Evolutionary conservation across 768 basidiomycete genomes (phyloP).

Genomic region (Leccinum arenicola): DNA sequence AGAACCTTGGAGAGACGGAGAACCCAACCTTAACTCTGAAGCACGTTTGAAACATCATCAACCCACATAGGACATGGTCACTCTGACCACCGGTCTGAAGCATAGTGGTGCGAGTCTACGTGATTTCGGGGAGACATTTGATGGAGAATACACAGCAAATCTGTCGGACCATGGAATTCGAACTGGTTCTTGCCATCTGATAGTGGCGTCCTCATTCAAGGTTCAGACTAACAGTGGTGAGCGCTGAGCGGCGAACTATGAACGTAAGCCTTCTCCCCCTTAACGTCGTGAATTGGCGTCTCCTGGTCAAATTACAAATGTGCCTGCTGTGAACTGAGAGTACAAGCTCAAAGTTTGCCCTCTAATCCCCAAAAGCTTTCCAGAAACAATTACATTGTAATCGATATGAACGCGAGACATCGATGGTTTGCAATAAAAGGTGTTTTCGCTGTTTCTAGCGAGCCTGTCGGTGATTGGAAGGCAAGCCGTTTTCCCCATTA

Average conservation of each 20-base stretch:
- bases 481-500: slow-evolving; percentile 6
- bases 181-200: slow-evolving; percentile 1
- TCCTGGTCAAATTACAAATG: slow-evolving; percentile 5
- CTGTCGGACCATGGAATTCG: neutral
- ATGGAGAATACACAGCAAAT: neutral
- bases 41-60: neutral
- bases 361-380: slow-evolving; percentile 13
- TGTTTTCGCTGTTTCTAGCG: neutral
- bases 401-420: slow-evolving; percentile 32
- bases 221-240: slow-evolving; percentile 4
- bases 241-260: neutral
- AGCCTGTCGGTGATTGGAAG: slow-evolving; percentile 14
- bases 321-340: slow-evolving; percentile 14
- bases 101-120: neutral
- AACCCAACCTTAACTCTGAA: neutral
- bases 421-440: slow-evolving; percentile 12
- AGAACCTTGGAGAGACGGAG: neutral
- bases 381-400: slow-evolving; percentile 52
- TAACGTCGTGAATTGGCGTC: neutral
- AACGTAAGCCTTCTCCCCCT: slow-evolving; percentile 12
- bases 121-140: neutral
- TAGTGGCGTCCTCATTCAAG: slow-evolving; percentile 13
- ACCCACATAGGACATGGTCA: neutral
- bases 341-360: neutral
- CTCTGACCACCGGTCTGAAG: neutral